Base-by-base conservation (phyloP, 2,329 filamentous ascomycete species). In the Fusarium ambrosium region DNA sequence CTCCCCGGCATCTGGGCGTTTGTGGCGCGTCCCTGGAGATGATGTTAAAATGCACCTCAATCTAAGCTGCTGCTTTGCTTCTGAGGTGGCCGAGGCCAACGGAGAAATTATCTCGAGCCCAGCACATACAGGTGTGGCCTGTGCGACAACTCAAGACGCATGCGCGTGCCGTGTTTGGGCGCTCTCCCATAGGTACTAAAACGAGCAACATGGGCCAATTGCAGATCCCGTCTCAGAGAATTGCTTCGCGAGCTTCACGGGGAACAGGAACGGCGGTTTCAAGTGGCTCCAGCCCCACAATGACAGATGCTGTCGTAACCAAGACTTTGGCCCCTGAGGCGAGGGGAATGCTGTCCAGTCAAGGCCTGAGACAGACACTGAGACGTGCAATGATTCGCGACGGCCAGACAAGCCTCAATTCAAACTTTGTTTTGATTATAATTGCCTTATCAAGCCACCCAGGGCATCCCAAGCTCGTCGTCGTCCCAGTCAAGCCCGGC, bases 211-310 rank as follows among this genome's bases (percentile, higher is more conserved):
- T 45, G 55, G 58, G 29, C 62, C 71, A 72, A 43, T 74, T 51
- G 65, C 43, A 67, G 65, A 67, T 73, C 69, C 34, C 32, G 45
- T 61, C 39, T 55, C 34, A 48, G 41, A 32, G 45, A 68, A 48
- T 74, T 64, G 20, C 48, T 41, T 64, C 10, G 36, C 61, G 29
- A 56, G 48, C 55, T 39, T 53, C 55, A 45, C 51, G 51, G 45
- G 75, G 60, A 67, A 69, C 67, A 73, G 66, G 58, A 62, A 74
- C 69, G 75, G 76, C 68, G 76, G 76, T 78, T 78, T 78, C 77
- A 78, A 77, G 72, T 75, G 72, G 62, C 71, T 71, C 65, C 16
- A 8, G 67, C 68, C 69, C 73, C 77, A 75, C 76, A 24, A 20
- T 73, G 45, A 62, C 70, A 70, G 64, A 75, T 72, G 68, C 61